Evolutionary conservation across 2,329 filamentous ascomycete genomes (phyloP), one percentile per base, ranked within the genome.

Genomic region (Trichophyton benhamiae): DNA sequence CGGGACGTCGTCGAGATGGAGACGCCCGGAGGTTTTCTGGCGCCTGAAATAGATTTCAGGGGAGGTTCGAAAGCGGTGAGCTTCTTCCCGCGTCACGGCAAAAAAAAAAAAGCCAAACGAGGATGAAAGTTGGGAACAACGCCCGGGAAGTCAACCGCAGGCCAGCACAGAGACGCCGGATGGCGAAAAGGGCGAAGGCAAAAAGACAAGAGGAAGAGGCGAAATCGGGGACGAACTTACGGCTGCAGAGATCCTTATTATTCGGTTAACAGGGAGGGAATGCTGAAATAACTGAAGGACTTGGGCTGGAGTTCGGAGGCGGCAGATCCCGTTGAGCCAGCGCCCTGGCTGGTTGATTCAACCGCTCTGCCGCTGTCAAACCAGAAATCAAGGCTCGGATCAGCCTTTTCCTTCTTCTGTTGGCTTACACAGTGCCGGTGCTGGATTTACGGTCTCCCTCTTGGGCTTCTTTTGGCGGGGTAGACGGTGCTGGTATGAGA

Each of bases 181-280:
- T 57, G 60, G 60, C 61, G 62, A 55, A 62, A 62, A 33, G 59
- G 48, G 42, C 17, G 59, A 60, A 60, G 33, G 33, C 33, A 55
- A 62, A 62, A 33, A 58, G 48, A 46, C 17, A 58, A 60, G 33
- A 60, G 60, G 64, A 72, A 64, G 71, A 44, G 41, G 41, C n/a
- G 41, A 44, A 38, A 13, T 38, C 9, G 8, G 33, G 41, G 15
- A n/a, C 7, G 41, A 44, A 46, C 52, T 55, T 55, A 55, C 52
- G 30, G 52, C 25, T 53, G 25, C 22, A 44, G 17, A n/a, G 52
- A 55, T n/a, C 33, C 17, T 52, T 63, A 65, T 52, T 63, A 65
- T 64, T 60, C 67, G 62, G 62, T 60, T 62, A 60, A 66, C 65
- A 64, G 38, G 38, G 20, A 44, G 38, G 53, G 44, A 38, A 46